Percentiles rank a stretch among this genome's conserved stretches.
Evolutionary conservation across 257 asterid genomes (phyloP).

Genomic region (Paulownia fortunei): DNA sequence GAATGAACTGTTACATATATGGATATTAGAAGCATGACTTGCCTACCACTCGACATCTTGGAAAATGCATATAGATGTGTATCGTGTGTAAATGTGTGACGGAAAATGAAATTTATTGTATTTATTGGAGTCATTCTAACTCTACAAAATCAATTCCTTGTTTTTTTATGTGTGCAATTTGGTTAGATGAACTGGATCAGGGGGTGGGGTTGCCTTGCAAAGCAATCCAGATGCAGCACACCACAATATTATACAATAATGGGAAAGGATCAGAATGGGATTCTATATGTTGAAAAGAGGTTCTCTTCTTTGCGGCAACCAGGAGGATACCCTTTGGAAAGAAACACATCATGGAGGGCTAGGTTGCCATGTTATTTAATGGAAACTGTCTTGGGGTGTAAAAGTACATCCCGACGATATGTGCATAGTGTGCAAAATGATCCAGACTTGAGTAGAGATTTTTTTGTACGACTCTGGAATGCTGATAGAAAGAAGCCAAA

Average conservation of each 20-base stretch:
- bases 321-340: slow-evolving; percentile 44
- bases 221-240: slow-evolving; percentile 42
- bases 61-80: neutral
- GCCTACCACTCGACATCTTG: slow-evolving; percentile 15
- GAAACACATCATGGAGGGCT: slow-evolving; percentile 37
- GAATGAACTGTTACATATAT: neutral
- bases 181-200: slow-evolving; percentile 62
- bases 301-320: slow-evolving; percentile 32
- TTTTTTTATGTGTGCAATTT: slow-evolving; percentile 31
- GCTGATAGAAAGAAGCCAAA: slow-evolving; percentile 57
- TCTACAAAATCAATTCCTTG: slow-evolving; percentile 9
- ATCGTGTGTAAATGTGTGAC: slow-evolving; percentile 14
- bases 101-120: slow-evolving; percentile 9
- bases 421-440: slow-evolving; percentile 44
- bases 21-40: slow-evolving; percentile 5
- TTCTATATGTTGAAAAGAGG: slow-evolving; percentile 36
- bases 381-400: slow-evolving; percentile 37
- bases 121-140: slow-evolving; percentile 21
- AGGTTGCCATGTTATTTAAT: slow-evolving; percentile 40
- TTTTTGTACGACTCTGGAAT: slow-evolving; percentile 77
- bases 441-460: slow-evolving; percentile 73
- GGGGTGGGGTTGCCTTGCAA: slow-evolving; percentile 44
- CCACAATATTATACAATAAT: slow-evolving; percentile 24
- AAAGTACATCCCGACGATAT: slow-evolving; percentile 42
- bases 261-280: slow-evolving; percentile 41